Conservation (phyloP, 768 basidiomycete genomes). For the Panus rudis region DNA sequence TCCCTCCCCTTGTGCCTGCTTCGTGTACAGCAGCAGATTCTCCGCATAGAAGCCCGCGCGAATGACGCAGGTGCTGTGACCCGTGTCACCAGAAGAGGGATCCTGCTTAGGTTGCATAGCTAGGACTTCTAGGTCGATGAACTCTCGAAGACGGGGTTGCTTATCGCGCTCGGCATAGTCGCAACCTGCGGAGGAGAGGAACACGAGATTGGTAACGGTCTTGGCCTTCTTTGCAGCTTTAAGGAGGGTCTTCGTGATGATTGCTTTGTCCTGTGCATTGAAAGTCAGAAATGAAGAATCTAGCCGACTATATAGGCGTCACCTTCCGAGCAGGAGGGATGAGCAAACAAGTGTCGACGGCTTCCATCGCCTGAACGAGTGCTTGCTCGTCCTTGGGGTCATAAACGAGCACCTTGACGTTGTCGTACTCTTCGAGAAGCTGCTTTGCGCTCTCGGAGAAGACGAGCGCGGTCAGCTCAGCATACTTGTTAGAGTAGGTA, state of each 20-base stretch:
- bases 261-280: conserved; percentile 15
- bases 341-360: conserved; percentile 18
- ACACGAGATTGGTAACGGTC: conserved; percentile 18
- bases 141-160: conserved; percentile 26
- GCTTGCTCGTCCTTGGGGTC: conserved; percentile 12
- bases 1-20: conserved; percentile 19
- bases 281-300: not conserved
- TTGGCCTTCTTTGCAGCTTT: conserved; percentile 17
- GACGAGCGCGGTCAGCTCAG: conserved; percentile 16
- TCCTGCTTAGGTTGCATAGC: conserved; percentile 20
- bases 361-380: conserved; percentile 14
- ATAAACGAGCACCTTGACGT: conserved; percentile 12
- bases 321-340: conserved; percentile 21
- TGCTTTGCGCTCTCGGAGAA: conserved; percentile 14
- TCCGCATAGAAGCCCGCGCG: conserved; percentile 26
- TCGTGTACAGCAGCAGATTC: conserved; percentile 24
- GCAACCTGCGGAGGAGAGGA: conserved; percentile 19
- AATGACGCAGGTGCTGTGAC: conserved; percentile 24
- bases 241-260: conserved; percentile 17
- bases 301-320: not conserved
- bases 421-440: conserved; percentile 11
- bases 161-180: conserved; percentile 25
- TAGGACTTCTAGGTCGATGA: conserved; percentile 25
- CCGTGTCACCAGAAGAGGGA: conserved; percentile 18
- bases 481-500: conserved; percentile 15